A percentile compares a stretch with the other conserved stretches of the same genome.
Conservation (phyloP, 2,329 filamentous ascomycete species). For the Trichothecium roseum region DNA sequence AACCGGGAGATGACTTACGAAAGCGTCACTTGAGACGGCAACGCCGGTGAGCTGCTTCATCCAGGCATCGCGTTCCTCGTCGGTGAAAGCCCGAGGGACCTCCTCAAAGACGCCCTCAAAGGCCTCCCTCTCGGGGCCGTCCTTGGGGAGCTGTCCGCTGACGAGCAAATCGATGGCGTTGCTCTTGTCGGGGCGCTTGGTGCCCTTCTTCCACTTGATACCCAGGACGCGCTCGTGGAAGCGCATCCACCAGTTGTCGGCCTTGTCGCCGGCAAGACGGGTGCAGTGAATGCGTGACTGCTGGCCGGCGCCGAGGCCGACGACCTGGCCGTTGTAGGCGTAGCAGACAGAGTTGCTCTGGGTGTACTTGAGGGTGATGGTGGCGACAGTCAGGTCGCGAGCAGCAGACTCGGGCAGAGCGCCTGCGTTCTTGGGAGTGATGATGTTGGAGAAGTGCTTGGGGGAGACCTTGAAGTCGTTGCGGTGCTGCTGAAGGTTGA, state of each 20-base stretch:
- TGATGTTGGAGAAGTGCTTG: constrained; percentile 72
- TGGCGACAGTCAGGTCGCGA: constrained; percentile 86
- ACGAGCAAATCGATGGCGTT: constrained; percentile 96
- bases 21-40: constrained; percentile 86
- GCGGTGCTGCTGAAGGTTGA: constrained; percentile 80
- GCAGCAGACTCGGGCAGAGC: constrained; percentile 70
- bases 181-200: constrained; percentile 93
- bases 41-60: constrained; percentile 71
- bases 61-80: constrained; percentile 80
- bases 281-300: constrained; percentile 99
- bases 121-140: constrained; percentile 70
- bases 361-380: constrained; percentile 96
- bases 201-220: constrained; percentile 96
- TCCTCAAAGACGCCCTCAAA: constrained; percentile 89
- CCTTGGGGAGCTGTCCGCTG: constrained; percentile 77
- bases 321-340: constrained; percentile 82
- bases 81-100: constrained; percentile 71
- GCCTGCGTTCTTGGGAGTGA: constrained; percentile 71
- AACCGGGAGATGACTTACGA: constrained; percentile 53
- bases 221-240: constrained; percentile 83
- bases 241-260: constrained; percentile 99
- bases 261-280: constrained; percentile 91
- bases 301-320: constrained; percentile 91
- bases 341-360: constrained; percentile 99
- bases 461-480: constrained; percentile 85